phyloP scores from a whole-genome alignment of 164 flowering plant species.

The Tetracentron sinense region DNA sequence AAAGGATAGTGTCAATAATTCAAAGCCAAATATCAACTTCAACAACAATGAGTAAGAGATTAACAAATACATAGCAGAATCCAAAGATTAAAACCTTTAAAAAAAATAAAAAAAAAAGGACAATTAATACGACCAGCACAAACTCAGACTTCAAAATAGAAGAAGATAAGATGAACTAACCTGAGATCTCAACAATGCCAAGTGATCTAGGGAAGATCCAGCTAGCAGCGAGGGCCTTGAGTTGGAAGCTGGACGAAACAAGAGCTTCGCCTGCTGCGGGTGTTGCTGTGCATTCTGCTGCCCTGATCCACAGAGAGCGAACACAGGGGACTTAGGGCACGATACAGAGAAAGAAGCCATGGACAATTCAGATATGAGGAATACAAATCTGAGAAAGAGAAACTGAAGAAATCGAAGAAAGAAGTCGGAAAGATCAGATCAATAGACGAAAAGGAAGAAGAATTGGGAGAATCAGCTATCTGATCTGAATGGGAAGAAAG shows the following conservation, averaged over 20 bases:
- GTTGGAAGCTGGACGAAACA: slow-evolving; percentile 3
- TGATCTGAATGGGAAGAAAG: no score
- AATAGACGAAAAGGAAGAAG: no score
- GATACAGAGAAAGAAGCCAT: slow-evolving; percentile 29
- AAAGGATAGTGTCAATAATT: no score
- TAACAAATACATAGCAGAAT: background rate
- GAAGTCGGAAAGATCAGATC: no score
- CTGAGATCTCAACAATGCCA: slow-evolving; percentile 10
- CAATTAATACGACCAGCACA: background rate
- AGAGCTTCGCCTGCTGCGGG: slow-evolving; percentile 10
- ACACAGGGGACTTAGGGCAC: slow-evolving; percentile 22
- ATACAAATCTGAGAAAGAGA: no score
- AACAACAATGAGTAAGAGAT: background rate
- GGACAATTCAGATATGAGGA: no score
- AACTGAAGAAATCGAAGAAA: no score
- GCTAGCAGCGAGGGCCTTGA: slow-evolving; percentile 8
- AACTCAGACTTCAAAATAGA: no score
- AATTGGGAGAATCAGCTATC: no score
- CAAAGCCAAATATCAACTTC: no score
- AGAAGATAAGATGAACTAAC: background rate
- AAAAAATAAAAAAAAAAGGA: no score
- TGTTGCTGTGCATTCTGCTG: slow-evolving; percentile 10
- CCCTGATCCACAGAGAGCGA: slow-evolving; percentile 1
- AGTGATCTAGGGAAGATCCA: slow-evolving; percentile 13
- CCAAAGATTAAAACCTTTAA: background rate